Conservation (phyloP, 2,329 filamentous ascomycete genomes). For the Penicillium psychrosexuale region DNA sequence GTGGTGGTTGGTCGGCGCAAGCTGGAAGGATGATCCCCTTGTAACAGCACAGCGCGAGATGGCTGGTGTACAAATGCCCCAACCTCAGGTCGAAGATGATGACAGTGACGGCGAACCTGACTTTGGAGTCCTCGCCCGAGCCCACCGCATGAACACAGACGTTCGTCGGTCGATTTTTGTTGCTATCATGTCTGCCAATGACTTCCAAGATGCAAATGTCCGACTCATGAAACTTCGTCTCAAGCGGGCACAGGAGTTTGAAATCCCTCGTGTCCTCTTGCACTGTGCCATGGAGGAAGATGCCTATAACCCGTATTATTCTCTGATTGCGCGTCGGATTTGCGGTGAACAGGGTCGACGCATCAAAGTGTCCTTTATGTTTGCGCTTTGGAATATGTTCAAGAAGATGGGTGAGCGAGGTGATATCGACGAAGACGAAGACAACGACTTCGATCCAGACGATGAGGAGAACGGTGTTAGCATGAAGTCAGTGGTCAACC, state of each 20-base stretch:
- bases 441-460: constrained; percentile 51
- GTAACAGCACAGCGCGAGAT: constrained; percentile 36
- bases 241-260: constrained; percentile 79
- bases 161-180: constrained; percentile 89
- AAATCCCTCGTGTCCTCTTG: constrained; percentile 82
- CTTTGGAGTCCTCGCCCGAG: constrained; percentile 68
- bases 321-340: constrained; percentile 73
- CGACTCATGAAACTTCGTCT: constrained; percentile 78
- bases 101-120: constrained; percentile 54
- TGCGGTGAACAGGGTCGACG: constrained; percentile 65
- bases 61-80: constrained; percentile 13
- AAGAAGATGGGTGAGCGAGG: constrained; percentile 74
- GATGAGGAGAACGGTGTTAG: constrained; percentile 53
- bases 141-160: constrained; percentile 83
- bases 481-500: constrained; percentile 61
- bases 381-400: constrained; percentile 82
- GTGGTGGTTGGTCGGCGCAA: constrained; percentile 99
- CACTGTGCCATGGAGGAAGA: constrained; percentile 82
- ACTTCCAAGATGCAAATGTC: constrained; percentile 77
- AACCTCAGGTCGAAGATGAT: constrained; percentile 17
- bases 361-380: constrained; percentile 80
- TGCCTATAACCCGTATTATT: constrained; percentile 90
- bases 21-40: constrained; percentile 59
- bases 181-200: constrained; percentile 78
- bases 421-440: constrained; percentile 59